Evolutionary conservation across 495 filamentous ascomycete species (phyloP), one percentile per base, ranked within the genome.

Genomic region (Podospora pseudoanserina): DNA sequence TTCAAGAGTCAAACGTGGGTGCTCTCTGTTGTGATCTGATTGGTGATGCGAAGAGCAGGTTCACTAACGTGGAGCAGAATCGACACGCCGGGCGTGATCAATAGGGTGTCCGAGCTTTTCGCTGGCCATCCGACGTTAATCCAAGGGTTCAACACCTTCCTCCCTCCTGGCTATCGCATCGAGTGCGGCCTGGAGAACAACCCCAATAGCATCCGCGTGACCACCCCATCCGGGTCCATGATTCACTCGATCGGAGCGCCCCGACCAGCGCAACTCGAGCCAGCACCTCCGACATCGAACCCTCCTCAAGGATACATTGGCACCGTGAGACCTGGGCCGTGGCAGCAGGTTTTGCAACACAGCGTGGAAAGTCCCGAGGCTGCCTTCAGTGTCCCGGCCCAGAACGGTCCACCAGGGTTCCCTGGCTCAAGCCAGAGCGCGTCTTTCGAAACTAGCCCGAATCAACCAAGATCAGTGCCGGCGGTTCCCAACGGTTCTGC

Each of bases 111-210:
- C 1, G 91, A 90, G n/a, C 86, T 99, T 18, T 99, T 99, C 75
- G 93, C 93, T 39, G 96, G 96, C 4, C 93, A 99, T 76, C 96
- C 96, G 16, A 94, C 92, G 71, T 86, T 99, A 2, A 98, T 99
- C 55, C 95, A 97, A 75, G 96, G 96, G 0, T 99, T 99, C 79
- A 99, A 99, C 72, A 99, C 96, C 0, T 99, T 99, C 74, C 83
- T 99, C 9, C 96, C 96, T 4, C 96, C 96, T 5, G 96, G 96
- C 3, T 99, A 98, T 76, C 88, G 94, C 34, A 99, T 99, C 67
- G 96, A 99, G 74, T 99, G 96, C 73, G 94, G 93, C 11, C 88
- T 92, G 5, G 89, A 90, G 55, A 92, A 94, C 66, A 93, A 97
- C 72, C 94, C 94, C 9, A 94, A 97, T 75, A 90, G 91, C 3